phyloP scores from a whole-genome alignment of 305 asterid species.

The Nicotiana rustica region DNA sequence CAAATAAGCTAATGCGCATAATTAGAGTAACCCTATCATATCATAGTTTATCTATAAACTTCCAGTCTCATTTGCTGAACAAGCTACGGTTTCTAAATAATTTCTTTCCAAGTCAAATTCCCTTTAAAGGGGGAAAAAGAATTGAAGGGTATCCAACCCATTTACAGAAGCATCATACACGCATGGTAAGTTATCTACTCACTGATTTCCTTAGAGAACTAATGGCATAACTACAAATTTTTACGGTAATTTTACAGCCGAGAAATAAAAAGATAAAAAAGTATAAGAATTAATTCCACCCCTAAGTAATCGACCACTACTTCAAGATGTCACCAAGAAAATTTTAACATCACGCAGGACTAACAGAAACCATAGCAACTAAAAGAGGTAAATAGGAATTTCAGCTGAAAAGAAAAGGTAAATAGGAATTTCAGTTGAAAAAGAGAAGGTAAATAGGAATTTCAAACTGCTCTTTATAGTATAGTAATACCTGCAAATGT shows the following conservation, averaged over 20 bases:
- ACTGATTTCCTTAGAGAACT: conserved; percentile 1
- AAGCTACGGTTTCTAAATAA: not conserved
- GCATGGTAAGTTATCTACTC: not conserved
- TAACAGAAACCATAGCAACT: not conserved
- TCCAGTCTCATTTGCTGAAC: conserved; percentile 14
- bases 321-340: not conserved
- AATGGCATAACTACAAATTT: not conserved
- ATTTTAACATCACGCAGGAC: not conserved
- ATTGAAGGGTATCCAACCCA: not conserved
- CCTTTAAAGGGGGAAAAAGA: too few relatives aligned
- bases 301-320: not conserved
- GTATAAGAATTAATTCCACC: not conserved
- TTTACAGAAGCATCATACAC: not conserved
- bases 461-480: conserved; percentile 29
- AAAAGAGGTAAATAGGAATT: not conserved
- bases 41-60: not conserved
- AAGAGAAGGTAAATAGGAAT: not conserved
- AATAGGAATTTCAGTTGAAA: not conserved
- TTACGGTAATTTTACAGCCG: not conserved
- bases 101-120: not conserved
- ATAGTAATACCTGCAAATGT: conserved; percentile 77
- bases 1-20: not conserved
- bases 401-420: not conserved
- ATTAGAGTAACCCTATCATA: not conserved
- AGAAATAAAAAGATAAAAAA: not conserved